phyloP scores from a whole-genome alignment of 805 yeast genomes.

The Pichia kluyveri region DNA sequence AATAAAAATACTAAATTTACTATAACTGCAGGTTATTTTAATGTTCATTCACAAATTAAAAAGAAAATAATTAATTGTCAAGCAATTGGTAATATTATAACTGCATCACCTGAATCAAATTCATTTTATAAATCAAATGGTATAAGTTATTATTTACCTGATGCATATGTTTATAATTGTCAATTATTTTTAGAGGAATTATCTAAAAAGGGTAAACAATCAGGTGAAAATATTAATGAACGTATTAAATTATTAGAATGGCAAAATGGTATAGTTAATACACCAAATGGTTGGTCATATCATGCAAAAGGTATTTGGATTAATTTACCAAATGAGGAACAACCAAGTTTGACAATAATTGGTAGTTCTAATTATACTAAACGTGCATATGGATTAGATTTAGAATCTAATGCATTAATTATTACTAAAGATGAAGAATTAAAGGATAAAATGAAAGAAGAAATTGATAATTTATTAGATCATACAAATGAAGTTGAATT shows the following conservation, averaged over 20 bases:
- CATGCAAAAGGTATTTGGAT: conserved; percentile 97
- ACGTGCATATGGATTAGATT: conserved; percentile 78
- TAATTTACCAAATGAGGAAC: conserved; percentile 41
- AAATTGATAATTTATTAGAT: conserved; percentile 49
- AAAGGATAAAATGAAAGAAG: conserved; percentile 47
- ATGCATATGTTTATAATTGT: conserved; percentile 75
- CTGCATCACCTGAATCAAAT: conserved; percentile 91
- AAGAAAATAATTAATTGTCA: conserved; percentile 45
- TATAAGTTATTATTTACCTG: conserved; percentile 71
- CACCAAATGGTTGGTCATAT: conserved; percentile 88
- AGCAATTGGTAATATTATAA: conserved; percentile 63
- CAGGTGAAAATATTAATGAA: conserved; percentile 11
- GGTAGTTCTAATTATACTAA: conserved; percentile 94
- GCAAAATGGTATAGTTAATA: conserved; percentile 78
- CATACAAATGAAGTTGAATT: conserved; percentile 45
- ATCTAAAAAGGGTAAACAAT: conserved; percentile 23
- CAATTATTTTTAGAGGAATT: conserved; percentile 50
- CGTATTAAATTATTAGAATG: conserved; percentile 66
- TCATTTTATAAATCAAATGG: conserved; percentile 86
- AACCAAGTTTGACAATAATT: conserved; percentile 69
- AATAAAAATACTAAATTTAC: conserved; percentile 59
- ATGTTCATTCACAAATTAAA: conserved; percentile 71
- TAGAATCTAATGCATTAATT: conserved; percentile 80
- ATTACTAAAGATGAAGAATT: conserved; percentile 60
- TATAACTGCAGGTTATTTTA: conserved; percentile 95